A percentile compares a stretch with the other conserved stretches of the same genome.
phyloP scores from a whole-genome alignment of 179 eudicot species.

The Monotropa hypopitys region DNA sequence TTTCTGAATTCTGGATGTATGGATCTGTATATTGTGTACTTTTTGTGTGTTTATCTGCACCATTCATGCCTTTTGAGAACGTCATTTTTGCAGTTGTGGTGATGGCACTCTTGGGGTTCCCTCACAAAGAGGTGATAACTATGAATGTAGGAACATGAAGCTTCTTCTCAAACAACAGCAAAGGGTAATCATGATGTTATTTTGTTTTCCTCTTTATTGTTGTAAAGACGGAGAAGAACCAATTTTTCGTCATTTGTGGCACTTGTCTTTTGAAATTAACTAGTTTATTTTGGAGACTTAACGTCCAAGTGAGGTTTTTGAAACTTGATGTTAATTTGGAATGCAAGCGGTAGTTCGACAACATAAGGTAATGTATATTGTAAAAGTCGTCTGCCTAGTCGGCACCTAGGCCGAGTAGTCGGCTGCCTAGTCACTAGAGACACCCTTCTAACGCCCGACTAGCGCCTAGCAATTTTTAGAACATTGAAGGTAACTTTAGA shows the following conservation, averaged over 20 bases:
- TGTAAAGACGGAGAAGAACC: not conserved
- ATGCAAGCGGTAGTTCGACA: not conserved
- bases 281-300: not conserved
- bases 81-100: slow-evolving; percentile 83
- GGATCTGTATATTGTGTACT: not conserved
- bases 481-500: too few relatives aligned
- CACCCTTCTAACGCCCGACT: too few relatives aligned
- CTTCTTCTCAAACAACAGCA: slow-evolving; percentile 83
- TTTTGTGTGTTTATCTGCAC: slow-evolving; percentile 1
- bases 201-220: not conserved
- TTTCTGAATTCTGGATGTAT: not conserved
- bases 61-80: slow-evolving; percentile 6
- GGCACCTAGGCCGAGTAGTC: too few relatives aligned
- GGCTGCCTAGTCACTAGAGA: too few relatives aligned
- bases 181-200: slow-evolving; percentile 27
- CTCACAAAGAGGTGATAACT: slow-evolving; percentile 73
- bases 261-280: not conserved
- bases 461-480: too few relatives aligned
- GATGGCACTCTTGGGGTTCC: slow-evolving; percentile 87
- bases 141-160: slow-evolving; percentile 93
- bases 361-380: not conserved
- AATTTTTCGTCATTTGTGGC: not conserved
- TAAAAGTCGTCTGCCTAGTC: too few relatives aligned
- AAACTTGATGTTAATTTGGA: not conserved
- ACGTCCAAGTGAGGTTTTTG: not conserved